Evolutionary conservation across 768 basidiomycete genomes (phyloP).

Genomic region (Cubamyces lactineus): DNA sequence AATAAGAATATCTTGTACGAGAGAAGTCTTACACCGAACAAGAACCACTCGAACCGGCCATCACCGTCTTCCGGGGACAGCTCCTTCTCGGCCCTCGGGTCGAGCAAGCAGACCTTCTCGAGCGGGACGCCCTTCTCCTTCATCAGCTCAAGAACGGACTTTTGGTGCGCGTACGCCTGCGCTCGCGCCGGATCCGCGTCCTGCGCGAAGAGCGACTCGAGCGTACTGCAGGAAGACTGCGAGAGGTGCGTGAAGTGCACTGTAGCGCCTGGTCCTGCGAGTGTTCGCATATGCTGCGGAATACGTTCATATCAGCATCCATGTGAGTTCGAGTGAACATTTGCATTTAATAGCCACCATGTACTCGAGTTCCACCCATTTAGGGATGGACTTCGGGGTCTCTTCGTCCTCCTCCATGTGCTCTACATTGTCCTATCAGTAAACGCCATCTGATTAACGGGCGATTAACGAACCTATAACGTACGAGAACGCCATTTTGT

Average conservation of each 20-base stretch:
- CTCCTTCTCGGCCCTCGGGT: conserved; percentile 77
- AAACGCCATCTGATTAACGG: no score
- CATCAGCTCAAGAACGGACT: conserved; percentile 65
- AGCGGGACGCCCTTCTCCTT: conserved; percentile 44
- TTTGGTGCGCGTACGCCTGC: conserved; percentile 49
- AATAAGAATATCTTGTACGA: neutral
- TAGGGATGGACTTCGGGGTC: conserved; percentile 67
- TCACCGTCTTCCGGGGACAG: conserved; percentile 80
- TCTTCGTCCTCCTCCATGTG: conserved; percentile 96
- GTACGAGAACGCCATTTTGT: conserved; percentile 35
- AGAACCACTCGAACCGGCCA: conserved; percentile 79
- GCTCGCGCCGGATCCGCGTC: conserved; percentile 30
- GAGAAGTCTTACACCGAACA: conserved; percentile 73
- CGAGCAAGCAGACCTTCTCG: conserved; percentile 85
- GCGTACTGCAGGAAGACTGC: conserved; percentile 58
- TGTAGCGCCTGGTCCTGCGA: conserved; percentile 65
- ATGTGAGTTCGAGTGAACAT: neutral
- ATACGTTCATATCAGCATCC: neutral
- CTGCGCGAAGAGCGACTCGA: conserved; percentile 42
- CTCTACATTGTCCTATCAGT: conserved; percentile 47
- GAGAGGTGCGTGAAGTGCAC: conserved; percentile 91
- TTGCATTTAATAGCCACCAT: conserved; percentile 45
- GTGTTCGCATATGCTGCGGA: conserved; percentile 76
- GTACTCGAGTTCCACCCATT: conserved; percentile 95
- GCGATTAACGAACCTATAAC: conserved; percentile 32